Evolutionary conservation across 139 green algal genomes (phyloP), one percentile per base, ranked within the genome.

Genomic region (Cymbomonas tetramitiformis): DNA sequence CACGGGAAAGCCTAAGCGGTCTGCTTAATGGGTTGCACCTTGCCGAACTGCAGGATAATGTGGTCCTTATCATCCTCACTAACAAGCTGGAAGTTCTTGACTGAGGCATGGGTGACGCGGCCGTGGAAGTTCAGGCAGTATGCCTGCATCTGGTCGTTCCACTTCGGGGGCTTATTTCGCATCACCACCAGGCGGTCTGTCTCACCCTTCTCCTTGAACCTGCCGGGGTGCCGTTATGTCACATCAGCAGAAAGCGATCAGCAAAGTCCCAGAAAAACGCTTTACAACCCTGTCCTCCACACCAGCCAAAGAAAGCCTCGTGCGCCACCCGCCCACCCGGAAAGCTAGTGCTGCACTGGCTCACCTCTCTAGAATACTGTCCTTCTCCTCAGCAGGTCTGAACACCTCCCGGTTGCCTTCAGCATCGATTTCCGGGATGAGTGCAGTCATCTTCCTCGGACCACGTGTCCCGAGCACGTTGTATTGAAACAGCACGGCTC

Each of bases 61-160:
- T 79, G 66, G 29, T 88, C 77, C 8, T 74, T 59, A 30, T 82
- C 62, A 40, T 77, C 67, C 25, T 83, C 79, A 0, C 31, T 52
- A 6, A 85, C 72, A 3, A 96, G 73, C 79, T 98, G 91, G 72
- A 98, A 98, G 75, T 98, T 98, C 67, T 98, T 98, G 0, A 98
- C 91, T 4, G 71, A 87, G 23, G 91, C 90, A 46, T 91, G 75
- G 33, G 93, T 97, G n/a, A 98, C 91, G 19, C 91, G 74, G 1
- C 91, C 91, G 39, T 86, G 83, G 78, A 98, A 98, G 69, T 98
- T 97, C n/a, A 98, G 71, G 73, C 87, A 96, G 75, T 88, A 97
- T 19, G 89, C 94, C 40, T 80, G 77, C 54, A 96, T 66, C 51
- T 77, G 57, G 0, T 91, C 79, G 67, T 96, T 96, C 91, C 91